Evolutionary conservation across 331 rosid species (phyloP), one percentile per base, ranked within the genome.

Genomic region (Acacia concinna): DNA sequence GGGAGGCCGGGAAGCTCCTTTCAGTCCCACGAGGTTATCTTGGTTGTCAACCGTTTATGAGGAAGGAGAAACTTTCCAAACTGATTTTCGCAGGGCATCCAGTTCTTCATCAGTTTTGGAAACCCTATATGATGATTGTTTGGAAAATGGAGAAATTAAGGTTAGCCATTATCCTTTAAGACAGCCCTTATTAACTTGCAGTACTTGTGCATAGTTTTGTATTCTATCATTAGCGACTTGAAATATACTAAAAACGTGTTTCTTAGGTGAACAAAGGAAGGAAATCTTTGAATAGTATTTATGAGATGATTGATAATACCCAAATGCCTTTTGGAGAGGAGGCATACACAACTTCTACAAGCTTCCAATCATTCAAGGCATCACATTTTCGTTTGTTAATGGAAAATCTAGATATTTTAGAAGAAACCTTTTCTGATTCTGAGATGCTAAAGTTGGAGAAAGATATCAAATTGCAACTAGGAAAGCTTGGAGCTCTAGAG

Each of bases 401-500:
- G 86, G 87, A 91, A 86, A 95, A 91, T 75, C 93, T 93, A 31
- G 81, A 82, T 67, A 87, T 83, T 89, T 83, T 95, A 82, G 98
- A 95, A 87, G 89, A 88, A 76, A 83, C 89, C 51, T 91, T 95
- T 82, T 63, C 84, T 37, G 93, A 90, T 90, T 90, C 94, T 7
- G 90, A 88, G 31, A 85, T 79, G 44, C 63, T 69, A 44, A 81
- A 81, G 82, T 81, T 93, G 90, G 90, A 90, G 82, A 84, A 84
- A 71, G 90, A 90, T 71, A 93, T 95, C 73, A 73, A 85, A 18
- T 47, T 75, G 86, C 94, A 91, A 67, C 81, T 92, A 60, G 91
- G 85, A 75, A 91, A 85, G 88, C 94, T 95, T 67, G 99, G 99
- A 78, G 97, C 86, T 31, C 89, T 92, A 1, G 86, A 87, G 41